Evolutionary conservation across 1,284 basidiomycete genomes (phyloP).

Genomic region (Bothia castanella): DNA sequence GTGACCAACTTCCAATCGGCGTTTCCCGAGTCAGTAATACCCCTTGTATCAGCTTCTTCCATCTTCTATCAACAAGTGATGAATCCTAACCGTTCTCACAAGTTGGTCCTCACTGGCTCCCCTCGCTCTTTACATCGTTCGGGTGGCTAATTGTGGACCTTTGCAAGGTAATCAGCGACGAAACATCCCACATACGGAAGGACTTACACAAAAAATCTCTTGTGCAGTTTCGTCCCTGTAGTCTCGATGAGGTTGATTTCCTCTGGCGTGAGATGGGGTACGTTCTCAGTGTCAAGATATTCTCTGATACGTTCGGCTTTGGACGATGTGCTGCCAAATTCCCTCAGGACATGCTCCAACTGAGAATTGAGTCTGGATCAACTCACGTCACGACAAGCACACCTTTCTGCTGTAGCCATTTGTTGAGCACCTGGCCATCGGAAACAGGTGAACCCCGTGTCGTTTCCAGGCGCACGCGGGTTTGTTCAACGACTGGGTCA

Average conservation of each 20-base stretch:
- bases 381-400: conserved; percentile 69
- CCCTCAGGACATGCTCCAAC: conserved; percentile 2
- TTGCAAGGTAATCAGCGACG: background rate
- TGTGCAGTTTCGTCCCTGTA: conserved; percentile 59
- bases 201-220: conserved; percentile 32
- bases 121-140: too few relatives aligned
- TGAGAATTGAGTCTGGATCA: background rate
- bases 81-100: too few relatives aligned
- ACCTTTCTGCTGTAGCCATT: conserved; percentile 58
- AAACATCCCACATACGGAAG: background rate
- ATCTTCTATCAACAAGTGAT: too few relatives aligned
- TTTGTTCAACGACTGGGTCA: conserved; percentile 45
- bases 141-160: too few relatives aligned
- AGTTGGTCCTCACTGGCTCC: too few relatives aligned
- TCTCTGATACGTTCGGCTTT: conserved; percentile 67
- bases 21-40: too few relatives aligned
- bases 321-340: conserved; percentile 55
- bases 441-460: conserved; percentile 47
- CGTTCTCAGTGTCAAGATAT: conserved; percentile 52
- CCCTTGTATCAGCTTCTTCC: too few relatives aligned
- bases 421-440: conserved; percentile 51
- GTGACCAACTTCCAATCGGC: too few relatives aligned
- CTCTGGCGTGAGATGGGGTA: conserved; percentile 56
- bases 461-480: conserved; percentile 47
- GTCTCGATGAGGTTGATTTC: conserved; percentile 63